Evolutionary conservation across 2,329 filamentous ascomycete genomes (phyloP), one percentile per base, ranked within the genome.

Genomic region (Fusarium piperis): DNA sequence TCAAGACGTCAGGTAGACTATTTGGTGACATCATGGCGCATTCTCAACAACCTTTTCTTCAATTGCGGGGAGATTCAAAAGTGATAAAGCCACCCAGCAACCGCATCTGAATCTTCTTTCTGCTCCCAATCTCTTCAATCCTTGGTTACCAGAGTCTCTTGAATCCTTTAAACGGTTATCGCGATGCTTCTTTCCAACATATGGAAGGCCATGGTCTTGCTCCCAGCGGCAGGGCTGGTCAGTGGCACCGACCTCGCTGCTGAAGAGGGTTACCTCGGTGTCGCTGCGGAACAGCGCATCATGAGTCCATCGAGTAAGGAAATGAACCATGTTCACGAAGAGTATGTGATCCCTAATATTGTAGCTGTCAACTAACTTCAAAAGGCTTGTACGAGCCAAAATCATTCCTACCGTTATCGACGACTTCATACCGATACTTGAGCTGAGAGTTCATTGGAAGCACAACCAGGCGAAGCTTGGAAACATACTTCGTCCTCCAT

Each of bases 341-440:
- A 52, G 71, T 72, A 58, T 16, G 28, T 3, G 4, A 4, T 7
- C 2, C 16, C 3, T 0, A 2, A 6, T 4, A 2, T 5, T 9
- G 0, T 3, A 0, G 1, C 0, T 1, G 0, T 1, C 0, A 0
- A 3, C 68, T 69, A 8, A 60, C 9, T 0, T 0, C 4, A 0
- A 2, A 32, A 74, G 72, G 20, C 60, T 74, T 0, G 4, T 58
- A 1, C 55, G 68, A 3, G 64, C 72, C 1, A 16, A 67, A 26
- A 72, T 75, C 6, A 75, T 75, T 3, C 73, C 73, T 0, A 74
- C 62, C 0, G 67, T 75, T 0, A 67, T 75, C 18, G 69, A 75
- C 3, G 73, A 75, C 2, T 75, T 74, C 32, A 66, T 53, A 3
- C 73, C 73, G 2, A 51, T 52, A 2, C 38, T 75, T 8, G 46